Conservation (phyloP, 2,329 filamentous ascomycete genomes). For the Grosmannia serpens region DNA sequence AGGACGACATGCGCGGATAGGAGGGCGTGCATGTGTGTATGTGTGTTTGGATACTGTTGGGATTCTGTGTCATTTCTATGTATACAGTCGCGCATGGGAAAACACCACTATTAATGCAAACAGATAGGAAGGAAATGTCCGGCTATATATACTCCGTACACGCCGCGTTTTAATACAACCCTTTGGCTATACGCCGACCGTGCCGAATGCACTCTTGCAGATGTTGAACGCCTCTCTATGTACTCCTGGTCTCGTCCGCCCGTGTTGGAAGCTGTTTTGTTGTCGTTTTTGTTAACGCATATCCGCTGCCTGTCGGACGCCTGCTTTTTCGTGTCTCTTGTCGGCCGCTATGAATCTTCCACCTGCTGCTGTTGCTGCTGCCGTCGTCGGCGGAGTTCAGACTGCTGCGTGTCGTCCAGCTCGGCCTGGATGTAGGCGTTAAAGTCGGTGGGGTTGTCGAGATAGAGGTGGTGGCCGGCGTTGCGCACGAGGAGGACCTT, state of each 20-base stretch:
- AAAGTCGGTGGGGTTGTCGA: slow-evolving; percentile 48
- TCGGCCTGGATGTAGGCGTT: slow-evolving; percentile 41
- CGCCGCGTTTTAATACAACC: no score
- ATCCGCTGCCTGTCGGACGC: no score
- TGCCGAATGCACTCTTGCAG: no score
- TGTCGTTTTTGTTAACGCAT: no score
- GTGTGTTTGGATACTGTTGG: neutral
- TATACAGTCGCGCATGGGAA: neutral
- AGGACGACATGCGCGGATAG: slow-evolving; percentile 4
- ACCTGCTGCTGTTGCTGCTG: neutral
- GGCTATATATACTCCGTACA: no score
- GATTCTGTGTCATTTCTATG: neutral
- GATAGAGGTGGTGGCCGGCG: slow-evolving; percentile 48
- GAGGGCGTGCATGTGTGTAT: neutral
- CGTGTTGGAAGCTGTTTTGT: no score
- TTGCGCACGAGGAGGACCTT: slow-evolving; percentile 67
- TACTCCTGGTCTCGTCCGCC: no score
- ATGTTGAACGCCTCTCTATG: no score
- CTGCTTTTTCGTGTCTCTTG: neutral
- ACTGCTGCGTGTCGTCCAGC: slow-evolving; percentile 35
- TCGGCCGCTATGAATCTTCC: neutral
- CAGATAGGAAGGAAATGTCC: no score
- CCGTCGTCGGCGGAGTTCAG: slow-evolving; percentile 10
- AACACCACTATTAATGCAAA: no score
- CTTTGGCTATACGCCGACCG: no score